Evolutionary conservation across 2,329 filamentous ascomycete genomes (phyloP).

Genomic region (Chaetomiaceae sp.): DNA sequence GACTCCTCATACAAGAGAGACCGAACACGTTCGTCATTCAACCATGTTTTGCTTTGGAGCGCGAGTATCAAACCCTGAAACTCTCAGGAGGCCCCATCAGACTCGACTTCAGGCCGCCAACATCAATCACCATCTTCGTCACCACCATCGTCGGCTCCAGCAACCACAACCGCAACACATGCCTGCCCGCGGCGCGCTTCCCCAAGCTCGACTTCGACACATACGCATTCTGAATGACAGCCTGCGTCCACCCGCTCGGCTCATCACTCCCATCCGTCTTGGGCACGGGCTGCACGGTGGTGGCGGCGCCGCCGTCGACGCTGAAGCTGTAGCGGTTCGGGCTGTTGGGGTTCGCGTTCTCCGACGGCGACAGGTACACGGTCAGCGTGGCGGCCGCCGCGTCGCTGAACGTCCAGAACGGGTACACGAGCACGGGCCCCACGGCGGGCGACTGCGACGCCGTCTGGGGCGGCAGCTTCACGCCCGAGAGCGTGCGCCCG

Average conservation of each 20-base stretch:
- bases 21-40: no score
- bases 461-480: conserved; percentile 24
- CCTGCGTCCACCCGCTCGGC: conserved; percentile 26
- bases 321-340: conserved; percentile 26
- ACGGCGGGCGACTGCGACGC: conserved; percentile 18
- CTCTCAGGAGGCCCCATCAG: conserved; percentile 29
- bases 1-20: no score
- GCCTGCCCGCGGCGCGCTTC: conserved; percentile 20
- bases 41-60: no score
- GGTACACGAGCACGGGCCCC: conserved; percentile 23
- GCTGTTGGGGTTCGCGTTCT: conserved; percentile 26
- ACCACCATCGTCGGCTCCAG: conserved; percentile 29
- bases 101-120: conserved; percentile 27
- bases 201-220: conserved; percentile 21
- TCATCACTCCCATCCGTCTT: conserved; percentile 22
- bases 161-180: conserved; percentile 26
- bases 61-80: conserved; percentile 15
- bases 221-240: conserved; percentile 26
- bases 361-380: conserved; percentile 27
- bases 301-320: conserved; percentile 21
- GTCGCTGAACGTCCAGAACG: conserved; percentile 26
- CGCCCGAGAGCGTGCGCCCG: conserved; percentile 28
- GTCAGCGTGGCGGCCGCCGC: conserved; percentile 20
- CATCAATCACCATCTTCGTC: conserved; percentile 29
- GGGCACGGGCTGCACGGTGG: conserved; percentile 24